Evolutionary conservation across 2,329 filamentous ascomycete genomes (phyloP), one percentile per base, ranked within the genome.

Genomic region (Penicillium fuscoglaucum): DNA sequence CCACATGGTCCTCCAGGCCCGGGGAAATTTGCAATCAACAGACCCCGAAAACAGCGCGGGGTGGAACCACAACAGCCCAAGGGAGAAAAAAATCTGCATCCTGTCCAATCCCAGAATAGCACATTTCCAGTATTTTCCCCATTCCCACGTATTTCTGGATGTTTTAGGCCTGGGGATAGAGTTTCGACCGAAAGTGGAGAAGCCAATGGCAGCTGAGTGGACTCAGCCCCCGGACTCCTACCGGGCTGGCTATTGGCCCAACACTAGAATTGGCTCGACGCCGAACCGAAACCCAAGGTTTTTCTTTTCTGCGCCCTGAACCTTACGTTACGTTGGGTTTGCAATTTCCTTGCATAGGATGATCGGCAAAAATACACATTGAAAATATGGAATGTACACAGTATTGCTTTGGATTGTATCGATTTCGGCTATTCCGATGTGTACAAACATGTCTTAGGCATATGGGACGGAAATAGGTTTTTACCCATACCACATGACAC

Each of bases 111-210:
- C 21, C 17, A 51, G 29, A n/a, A 31, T 12, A 35, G 29, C 21
- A 37, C 21, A 37, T 29, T 37, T 12, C 13, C 39, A 21, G 29
- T 29, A 37, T 37, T 37, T 17, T 24, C 46, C 21, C 46, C 28
- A 56, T 52, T 52, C 19, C 17, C 17, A 12, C 21, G 13, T 8
- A 44, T 35, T 35, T 28, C 4, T 24, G n/a, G 35, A 48, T 58
- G 55, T 44, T 58, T 58, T 40, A 37, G 52, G 50, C 50, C 55
- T 52, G 55, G 55, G 55, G 55, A 47, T 54, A 54, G 43, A 33
- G 55, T 54, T 57, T 43, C 19, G 21, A n/a, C 35, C 49, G 43
- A 29, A 19, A 17, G 35, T 57, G 43, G 50, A 31, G 46, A 51
- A 31, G 17, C 55, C 44, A 57, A 57, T 48, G 6, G 6, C 21